Percentiles rank a stretch among this genome's conserved stretches.
Evolutionary conservation across 179 eudicot species (phyloP).

Genomic region (Drosera spatulata): DNA sequence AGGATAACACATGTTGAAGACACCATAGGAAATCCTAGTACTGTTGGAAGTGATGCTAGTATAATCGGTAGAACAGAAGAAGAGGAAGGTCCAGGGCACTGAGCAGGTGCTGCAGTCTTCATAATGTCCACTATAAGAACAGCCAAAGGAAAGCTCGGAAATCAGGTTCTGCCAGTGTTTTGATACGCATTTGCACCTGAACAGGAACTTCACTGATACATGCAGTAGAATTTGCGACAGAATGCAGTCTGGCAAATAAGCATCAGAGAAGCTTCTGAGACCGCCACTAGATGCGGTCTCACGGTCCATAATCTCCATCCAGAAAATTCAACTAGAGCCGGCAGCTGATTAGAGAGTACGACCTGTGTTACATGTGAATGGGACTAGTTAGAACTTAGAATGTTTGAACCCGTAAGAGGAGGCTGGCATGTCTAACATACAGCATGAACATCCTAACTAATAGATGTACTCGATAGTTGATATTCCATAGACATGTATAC

Average conservation of each 20-base stretch:
- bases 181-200: constrained; percentile 16
- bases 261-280: too few relatives aligned
- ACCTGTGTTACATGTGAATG: too few relatives aligned
- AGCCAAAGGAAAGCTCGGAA: constrained; percentile 6
- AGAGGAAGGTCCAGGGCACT: constrained; percentile 10
- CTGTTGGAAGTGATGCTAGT: background rate
- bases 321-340: too few relatives aligned
- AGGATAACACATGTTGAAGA: constrained; percentile 6
- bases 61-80: constrained; percentile 12
- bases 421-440: background rate
- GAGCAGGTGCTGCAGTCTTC: background rate
- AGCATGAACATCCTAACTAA: too few relatives aligned
- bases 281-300: too few relatives aligned
- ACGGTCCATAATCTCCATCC: too few relatives aligned
- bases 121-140: constrained; percentile 3
- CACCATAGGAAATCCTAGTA: constrained; percentile 1
- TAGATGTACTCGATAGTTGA: too few relatives aligned
- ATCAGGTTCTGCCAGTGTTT: constrained; percentile 11
- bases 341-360: too few relatives aligned
- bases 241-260: constrained; percentile 4
- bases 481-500: background rate
- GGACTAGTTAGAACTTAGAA: too few relatives aligned
- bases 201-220: constrained; percentile 15
- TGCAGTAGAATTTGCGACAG: constrained; percentile 11
- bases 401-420: too few relatives aligned